Base-by-base conservation (phyloP, 768 basidiomycete genomes). In the Xerocomus potaroensis region DNA sequence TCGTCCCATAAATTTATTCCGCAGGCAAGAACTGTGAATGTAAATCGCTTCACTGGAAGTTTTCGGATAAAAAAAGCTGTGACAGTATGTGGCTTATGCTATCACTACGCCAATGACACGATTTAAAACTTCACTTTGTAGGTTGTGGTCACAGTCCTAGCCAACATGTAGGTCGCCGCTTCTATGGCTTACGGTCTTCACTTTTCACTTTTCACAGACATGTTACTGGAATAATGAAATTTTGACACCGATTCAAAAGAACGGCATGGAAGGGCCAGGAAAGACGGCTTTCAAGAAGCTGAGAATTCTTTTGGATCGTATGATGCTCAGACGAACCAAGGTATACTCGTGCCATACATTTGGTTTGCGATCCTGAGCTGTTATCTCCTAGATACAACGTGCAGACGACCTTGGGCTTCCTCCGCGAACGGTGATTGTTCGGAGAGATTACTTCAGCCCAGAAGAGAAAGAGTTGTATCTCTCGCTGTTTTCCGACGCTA, bases 141-240 rank as follows among this genome's bases (percentile, higher is more conserved):
- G 90, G 84, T 44, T 92, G 90, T 62, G 83, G 81, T 9, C 90
- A 92, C 59, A 84, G 78, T 51, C 90, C 90, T 0, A 91, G 87
- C 87, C 80, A 85, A 51, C 88, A 91, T 57, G 80, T 81, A 42
- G 23, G 78, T 71, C 27, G n/a, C 37, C 43, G 12, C 9, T 43
- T 14, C 11, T 31, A 23, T 41, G 6, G 34, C 14, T 47, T n/a
- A 4, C n/a, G 9, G 15, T 40, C 9, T 8, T 40, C 47, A 49
- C n/a, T 51, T 58, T 45, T 34, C 26, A 39, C 31, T 23, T 19
- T 36, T 34, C 14, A 23, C 41, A 89, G 84, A 90, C 89, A 10
- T 98, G 95, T 68, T 91, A 91, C 66, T 98, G 95, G 90, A 95
- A 96, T 64, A 90, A 87, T 53, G 90, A 97, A 67, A 94, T 99